phyloP scores from a whole-genome alignment of 306 rosid genomes.

The Elaeagnus macrophylla region DNA sequence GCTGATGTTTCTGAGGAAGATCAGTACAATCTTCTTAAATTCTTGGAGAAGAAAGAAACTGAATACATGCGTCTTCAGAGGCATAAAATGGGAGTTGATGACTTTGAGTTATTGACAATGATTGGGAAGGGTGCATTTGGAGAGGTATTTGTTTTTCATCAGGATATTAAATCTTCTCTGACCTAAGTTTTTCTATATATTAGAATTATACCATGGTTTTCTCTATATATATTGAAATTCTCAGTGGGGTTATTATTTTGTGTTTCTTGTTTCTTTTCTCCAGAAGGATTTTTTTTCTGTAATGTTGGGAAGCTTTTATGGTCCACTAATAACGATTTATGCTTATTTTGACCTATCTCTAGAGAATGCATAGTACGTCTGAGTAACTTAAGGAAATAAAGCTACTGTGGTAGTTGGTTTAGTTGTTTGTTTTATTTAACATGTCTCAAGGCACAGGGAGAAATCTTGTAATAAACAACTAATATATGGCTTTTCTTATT shows the following conservation, averaged over 20 bases:
- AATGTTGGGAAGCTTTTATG: too few relatives aligned
- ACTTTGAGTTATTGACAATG: constrained; percentile 90
- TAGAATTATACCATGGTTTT: not conserved
- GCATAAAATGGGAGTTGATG: constrained; percentile 95
- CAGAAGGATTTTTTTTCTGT: too few relatives aligned
- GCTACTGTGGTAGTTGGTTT: too few relatives aligned
- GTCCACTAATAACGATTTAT: too few relatives aligned
- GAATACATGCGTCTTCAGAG: constrained; percentile 98
- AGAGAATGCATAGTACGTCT: too few relatives aligned
- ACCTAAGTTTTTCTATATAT: not conserved
- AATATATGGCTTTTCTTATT: too few relatives aligned
- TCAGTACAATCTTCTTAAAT: constrained; percentile 81
- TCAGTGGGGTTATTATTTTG: not conserved
- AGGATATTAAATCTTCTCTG: not conserved
- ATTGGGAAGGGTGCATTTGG: constrained; percentile 99
- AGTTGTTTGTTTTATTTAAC: too few relatives aligned
- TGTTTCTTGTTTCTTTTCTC: not conserved
- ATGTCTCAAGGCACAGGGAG: too few relatives aligned
- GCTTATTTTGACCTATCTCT: too few relatives aligned
- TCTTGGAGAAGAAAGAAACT: constrained; percentile 94
- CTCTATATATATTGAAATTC: too few relatives aligned
- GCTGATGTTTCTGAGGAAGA: constrained; percentile 99
- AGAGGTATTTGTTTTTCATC: constrained; percentile 50
- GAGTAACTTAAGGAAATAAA: too few relatives aligned
- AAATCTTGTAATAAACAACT: too few relatives aligned